phyloP scores from a whole-genome alignment of 179 eudicot genomes.

The Beta lomatogona region DNA sequence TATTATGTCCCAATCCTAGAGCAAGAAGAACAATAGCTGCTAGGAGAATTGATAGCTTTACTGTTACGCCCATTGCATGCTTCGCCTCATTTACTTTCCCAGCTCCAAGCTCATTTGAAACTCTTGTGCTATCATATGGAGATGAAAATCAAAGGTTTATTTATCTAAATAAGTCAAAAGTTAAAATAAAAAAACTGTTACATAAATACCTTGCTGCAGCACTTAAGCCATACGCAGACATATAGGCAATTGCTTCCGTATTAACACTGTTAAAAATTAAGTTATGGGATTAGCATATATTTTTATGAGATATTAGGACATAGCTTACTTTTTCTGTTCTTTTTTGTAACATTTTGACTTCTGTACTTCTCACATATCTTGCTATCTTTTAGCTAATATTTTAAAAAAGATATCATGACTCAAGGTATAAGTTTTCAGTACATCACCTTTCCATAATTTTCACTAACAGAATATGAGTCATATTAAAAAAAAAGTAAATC shows the following conservation, averaged over 20 bases:
- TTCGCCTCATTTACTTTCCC: constrained; percentile 50
- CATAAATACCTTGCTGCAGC: constrained; percentile 62
- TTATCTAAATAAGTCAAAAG: not conserved
- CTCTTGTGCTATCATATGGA: constrained; percentile 54
- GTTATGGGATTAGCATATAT: not conserved
- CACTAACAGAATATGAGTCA: not conserved
- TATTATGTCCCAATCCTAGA: constrained; percentile 55
- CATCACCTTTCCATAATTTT: too few species aligned
- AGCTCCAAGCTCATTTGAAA: constrained; percentile 84
- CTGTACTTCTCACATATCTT: too few species aligned
- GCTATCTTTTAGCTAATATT: too few species aligned
- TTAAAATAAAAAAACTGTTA: not conserved
- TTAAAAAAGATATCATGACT: too few species aligned
- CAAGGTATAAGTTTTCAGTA: too few species aligned
- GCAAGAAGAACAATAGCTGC: constrained; percentile 37
- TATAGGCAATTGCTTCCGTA: constrained; percentile 66
- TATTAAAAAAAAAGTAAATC: not conserved
- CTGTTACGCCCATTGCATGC: constrained; percentile 58
- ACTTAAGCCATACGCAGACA: constrained; percentile 65
- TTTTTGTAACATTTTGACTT: too few species aligned
- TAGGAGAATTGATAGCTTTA: constrained; percentile 55
- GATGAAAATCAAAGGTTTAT: too few species aligned
- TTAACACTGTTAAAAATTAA: constrained; percentile 46
- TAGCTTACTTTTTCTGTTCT: too few species aligned
- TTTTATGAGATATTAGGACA: too few species aligned